Percentiles rank a stretch among this genome's conserved stretches.
Evolutionary conservation across 2,329 filamentous ascomycete genomes (phyloP).

Genomic region (Cercospora zeae-maydis): DNA sequence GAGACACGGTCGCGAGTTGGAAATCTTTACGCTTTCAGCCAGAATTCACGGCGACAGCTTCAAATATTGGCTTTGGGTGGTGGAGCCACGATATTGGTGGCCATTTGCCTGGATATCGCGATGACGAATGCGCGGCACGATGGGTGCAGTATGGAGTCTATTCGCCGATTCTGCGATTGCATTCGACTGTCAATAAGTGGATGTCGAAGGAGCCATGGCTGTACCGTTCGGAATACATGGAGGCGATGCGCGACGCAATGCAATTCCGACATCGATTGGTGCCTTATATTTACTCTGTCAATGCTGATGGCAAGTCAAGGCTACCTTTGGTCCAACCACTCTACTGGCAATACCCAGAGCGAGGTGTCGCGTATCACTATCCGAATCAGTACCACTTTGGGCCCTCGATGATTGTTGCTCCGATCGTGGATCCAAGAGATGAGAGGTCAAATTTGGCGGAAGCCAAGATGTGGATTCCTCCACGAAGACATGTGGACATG

Average conservation of each 20-base stretch:
- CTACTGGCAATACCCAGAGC: slow-evolving; percentile 58
- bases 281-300: slow-evolving; percentile 60
- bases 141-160: slow-evolving; percentile 63
- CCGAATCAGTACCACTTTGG: slow-evolving; percentile 61
- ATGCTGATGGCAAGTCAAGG: slow-evolving; percentile 43
- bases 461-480: slow-evolving; percentile 57
- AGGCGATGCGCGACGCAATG: slow-evolving; percentile 49
- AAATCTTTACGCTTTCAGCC: slow-evolving; percentile 60
- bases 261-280: slow-evolving; percentile 57
- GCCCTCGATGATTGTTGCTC: slow-evolving; percentile 53
- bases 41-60: slow-evolving; percentile 63
- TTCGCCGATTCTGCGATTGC: slow-evolving; percentile 59
- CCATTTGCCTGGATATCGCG: slow-evolving; percentile 54
- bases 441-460: slow-evolving; percentile 46
- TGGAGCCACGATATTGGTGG: slow-evolving; percentile 68
- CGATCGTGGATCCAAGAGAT: slow-evolving; percentile 54
- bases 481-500: slow-evolving; percentile 54
- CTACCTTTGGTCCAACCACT: slow-evolving; percentile 56
- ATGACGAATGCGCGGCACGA: slow-evolving; percentile 57
- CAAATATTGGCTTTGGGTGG: slow-evolving; percentile 66
- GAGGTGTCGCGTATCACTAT: slow-evolving; percentile 53
- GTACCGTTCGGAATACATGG: not conserved
- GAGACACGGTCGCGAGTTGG: slow-evolving; percentile 60
- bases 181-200: slow-evolving; percentile 58
- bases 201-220: slow-evolving; percentile 61